phyloP scores from a whole-genome alignment of 306 rosid species.

The Prosopis cineraria region DNA sequence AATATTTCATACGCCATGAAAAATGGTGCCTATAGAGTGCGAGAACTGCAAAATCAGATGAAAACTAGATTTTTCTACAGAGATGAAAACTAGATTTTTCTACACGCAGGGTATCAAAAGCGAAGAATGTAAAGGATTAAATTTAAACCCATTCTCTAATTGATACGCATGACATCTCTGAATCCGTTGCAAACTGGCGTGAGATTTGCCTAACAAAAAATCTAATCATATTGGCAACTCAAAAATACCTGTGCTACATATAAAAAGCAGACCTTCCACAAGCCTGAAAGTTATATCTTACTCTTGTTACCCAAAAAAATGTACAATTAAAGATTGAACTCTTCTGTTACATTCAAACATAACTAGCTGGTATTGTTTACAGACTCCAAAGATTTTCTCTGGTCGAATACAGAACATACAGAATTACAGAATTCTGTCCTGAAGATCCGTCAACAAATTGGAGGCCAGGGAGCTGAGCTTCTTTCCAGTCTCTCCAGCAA shows the following conservation, averaged over 20 bases:
- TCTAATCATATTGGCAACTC: conserved; percentile 25
- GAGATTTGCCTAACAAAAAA: conserved; percentile 10
- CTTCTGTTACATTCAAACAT: conserved; percentile 50
- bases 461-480: conserved; percentile 87
- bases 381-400: conserved; percentile 37
- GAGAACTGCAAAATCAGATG: too few relatives aligned
- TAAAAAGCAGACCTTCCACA: conserved; percentile 40
- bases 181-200: conserved; percentile 8
- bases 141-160: not conserved
- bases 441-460: conserved; percentile 84
- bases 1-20: too few relatives aligned
- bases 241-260: conserved; percentile 42
- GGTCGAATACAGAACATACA: conserved; percentile 39
- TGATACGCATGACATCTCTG: conserved; percentile 7
- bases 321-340: conserved; percentile 31
- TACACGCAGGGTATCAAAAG: not conserved
- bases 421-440: conserved; percentile 87
- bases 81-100: too few relatives aligned
- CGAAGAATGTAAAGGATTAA: not conserved
- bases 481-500: conserved; percentile 98
- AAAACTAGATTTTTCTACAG: too few relatives aligned
- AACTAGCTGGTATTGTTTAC: conserved; percentile 41
- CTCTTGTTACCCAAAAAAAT: conserved; percentile 48
- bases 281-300: conserved; percentile 41
- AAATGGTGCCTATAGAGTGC: too few relatives aligned